Percentiles rank a stretch among this genome's conserved stretches.
phyloP scores from a whole-genome alignment of 352 stramenopile species.

The Pythium angustatum region DNA sequence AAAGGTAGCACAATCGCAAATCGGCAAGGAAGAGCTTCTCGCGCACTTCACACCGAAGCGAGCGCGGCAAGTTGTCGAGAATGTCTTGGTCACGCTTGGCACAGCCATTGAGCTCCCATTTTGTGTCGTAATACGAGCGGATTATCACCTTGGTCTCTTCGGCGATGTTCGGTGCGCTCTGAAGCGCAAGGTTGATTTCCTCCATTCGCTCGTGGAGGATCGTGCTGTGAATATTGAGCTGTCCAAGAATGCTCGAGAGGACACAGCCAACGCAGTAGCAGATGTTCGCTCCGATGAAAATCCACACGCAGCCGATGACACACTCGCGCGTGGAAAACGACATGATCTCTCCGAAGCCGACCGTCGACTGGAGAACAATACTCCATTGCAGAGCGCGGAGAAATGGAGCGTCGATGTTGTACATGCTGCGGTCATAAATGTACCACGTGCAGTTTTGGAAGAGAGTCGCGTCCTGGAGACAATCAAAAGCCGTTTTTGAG shows the following conservation, averaged over 20 bases:
- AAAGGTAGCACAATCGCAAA: slow-evolving; percentile 27
- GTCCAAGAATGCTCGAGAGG: slow-evolving; percentile 55
- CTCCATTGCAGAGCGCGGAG: slow-evolving; percentile 70
- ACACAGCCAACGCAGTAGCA: slow-evolving; percentile 70
- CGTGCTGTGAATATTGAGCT: slow-evolving; percentile 47
- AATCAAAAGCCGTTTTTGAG: slow-evolving; percentile 42
- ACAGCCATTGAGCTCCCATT: slow-evolving; percentile 74
- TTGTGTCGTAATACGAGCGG: slow-evolving; percentile 67
- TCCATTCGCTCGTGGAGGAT: slow-evolving; percentile 58
- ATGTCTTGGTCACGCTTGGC: slow-evolving; percentile 54
- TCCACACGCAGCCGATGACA: slow-evolving; percentile 60
- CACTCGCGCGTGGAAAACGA: slow-evolving; percentile 61
- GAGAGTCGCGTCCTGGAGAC: slow-evolving; percentile 49
- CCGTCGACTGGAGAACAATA: slow-evolving; percentile 67
- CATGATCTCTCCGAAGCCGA: slow-evolving; percentile 70
- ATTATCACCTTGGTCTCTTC: slow-evolving; percentile 54
- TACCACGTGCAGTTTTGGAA: slow-evolving; percentile 75
- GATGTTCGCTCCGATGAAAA: slow-evolving; percentile 71
- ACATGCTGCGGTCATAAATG: slow-evolving; percentile 62
- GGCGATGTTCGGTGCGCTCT: slow-evolving; percentile 42
- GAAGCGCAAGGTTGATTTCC: slow-evolving; percentile 60
- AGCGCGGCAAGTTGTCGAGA: slow-evolving; percentile 46
- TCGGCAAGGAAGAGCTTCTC: slow-evolving; percentile 41
- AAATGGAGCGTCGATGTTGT: slow-evolving; percentile 60
- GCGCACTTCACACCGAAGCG: slow-evolving; percentile 38